Conservation (phyloP, 495 filamentous ascomycete genomes). For the Xylaria grammica region DNA sequence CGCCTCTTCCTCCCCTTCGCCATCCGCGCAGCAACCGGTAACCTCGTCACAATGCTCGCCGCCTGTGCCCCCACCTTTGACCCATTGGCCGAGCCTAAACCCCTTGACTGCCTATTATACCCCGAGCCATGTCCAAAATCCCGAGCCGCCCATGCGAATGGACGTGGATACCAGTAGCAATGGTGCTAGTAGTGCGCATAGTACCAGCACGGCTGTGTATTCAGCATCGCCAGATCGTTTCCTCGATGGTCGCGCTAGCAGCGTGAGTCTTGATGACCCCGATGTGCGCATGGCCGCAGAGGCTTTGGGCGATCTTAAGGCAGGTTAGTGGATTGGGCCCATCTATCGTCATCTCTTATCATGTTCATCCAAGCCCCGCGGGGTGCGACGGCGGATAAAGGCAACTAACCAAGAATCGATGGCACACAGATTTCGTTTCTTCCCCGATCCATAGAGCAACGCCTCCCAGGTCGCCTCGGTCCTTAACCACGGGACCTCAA, state of each 20-base stretch:
- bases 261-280: conserved; percentile 80
- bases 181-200: conserved; percentile 14
- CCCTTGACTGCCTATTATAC: conserved; percentile 59
- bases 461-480: conserved; percentile 38
- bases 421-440: conserved; percentile 56
- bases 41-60: conserved; percentile 35
- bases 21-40: conserved; percentile 20
- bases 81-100: conserved; percentile 59
- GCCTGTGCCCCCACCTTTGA: conserved; percentile 31
- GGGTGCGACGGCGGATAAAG: too few relatives aligned
- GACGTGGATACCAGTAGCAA: conserved; percentile 43
- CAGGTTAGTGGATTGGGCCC: conserved; percentile 61
- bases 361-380: not conserved
- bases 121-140: conserved; percentile 44
- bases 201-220: conserved; percentile 24
- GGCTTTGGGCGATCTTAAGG: conserved; percentile 80
- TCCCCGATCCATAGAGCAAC: conserved; percentile 56
- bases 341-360: not conserved
- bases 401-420: conserved; percentile 25
- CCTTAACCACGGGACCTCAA: conserved; percentile 36
- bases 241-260: conserved; percentile 48
- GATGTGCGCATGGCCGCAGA: conserved; percentile 82
- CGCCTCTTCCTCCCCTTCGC: conserved; percentile 24
- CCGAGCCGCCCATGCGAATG: conserved; percentile 41
- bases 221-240: conserved; percentile 48